These are phyloP conservation scores for Neurospora cerealis DNA, from an alignment of 495 filamentous ascomycete species.

Conservation along the genomic window DNA sequence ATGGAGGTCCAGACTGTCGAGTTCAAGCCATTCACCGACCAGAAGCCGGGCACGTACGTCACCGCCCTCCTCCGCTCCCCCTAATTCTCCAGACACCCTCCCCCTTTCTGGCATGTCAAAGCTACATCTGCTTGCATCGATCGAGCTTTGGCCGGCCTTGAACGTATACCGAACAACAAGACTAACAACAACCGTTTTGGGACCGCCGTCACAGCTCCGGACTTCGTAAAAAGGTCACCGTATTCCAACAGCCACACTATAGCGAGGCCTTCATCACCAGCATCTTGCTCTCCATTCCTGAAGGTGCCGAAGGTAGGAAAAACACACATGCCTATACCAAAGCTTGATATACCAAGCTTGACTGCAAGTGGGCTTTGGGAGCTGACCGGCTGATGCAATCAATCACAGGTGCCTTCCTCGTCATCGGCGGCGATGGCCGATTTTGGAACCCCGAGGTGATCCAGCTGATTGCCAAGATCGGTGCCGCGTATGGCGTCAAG, in stretches of 20 bases:
- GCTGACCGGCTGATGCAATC: background rate
- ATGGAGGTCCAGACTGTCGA: conserved; percentile 72
- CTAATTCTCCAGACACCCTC: conserved; percentile 15
- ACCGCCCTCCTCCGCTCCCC: conserved; percentile 11
- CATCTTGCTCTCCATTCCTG: conserved; percentile 91
- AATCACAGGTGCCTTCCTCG: conserved; percentile 61
- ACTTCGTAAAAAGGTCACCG: conserved; percentile 95
- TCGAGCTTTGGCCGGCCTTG: background rate
- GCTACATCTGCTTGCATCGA: background rate
- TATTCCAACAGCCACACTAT: conserved; percentile 93
- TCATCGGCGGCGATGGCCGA: conserved; percentile 95
- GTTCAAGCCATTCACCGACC: conserved; percentile 75
- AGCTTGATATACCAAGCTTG: background rate
- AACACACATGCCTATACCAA: background rate
- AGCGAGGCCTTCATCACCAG: conserved; percentile 90
- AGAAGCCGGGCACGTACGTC: conserved; percentile 98
- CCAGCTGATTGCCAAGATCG: conserved; percentile 94
- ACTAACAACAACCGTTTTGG: background rate
- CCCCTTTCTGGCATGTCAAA: background rate
- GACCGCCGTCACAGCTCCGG: conserved; percentile 56
- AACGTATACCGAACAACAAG: background rate
- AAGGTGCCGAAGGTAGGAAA: conserved; percentile 59
- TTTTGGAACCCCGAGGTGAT: conserved; percentile 96
- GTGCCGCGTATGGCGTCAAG: conserved; percentile 95
- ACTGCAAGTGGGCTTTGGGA: background rate